Evolutionary conservation across 2,329 filamentous ascomycete genomes (phyloP).

Genomic region (Trichoderma cornu-damae): DNA sequence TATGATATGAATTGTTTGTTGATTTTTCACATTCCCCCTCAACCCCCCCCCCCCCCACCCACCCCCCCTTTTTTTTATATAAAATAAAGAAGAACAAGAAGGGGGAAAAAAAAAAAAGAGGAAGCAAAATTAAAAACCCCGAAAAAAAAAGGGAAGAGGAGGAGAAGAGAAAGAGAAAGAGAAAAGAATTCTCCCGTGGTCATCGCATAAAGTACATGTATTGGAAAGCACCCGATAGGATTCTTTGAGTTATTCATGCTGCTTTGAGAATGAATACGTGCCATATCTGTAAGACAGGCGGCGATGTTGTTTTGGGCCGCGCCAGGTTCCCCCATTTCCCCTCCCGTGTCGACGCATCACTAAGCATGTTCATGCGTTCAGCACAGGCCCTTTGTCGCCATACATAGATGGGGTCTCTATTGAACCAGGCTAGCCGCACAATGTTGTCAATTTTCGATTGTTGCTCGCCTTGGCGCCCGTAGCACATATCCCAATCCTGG

Average conservation of each 20-base stretch:
- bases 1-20: slow-evolving; percentile 1
- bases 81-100: not conserved
- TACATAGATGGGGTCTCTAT: slow-evolving; percentile 11
- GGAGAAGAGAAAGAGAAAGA: not conserved
- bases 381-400: slow-evolving; percentile 1
- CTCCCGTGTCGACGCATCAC: not conserved
- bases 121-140: no score
- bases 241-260: not conserved
- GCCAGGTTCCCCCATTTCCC: not conserved
- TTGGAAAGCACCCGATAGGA: not conserved
- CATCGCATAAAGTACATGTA: not conserved
- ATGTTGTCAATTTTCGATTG: not conserved
- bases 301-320: not conserved
- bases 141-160: no score
- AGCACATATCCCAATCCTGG: slow-evolving; percentile 59
- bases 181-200: not conserved
- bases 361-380: not conserved
- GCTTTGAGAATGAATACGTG: not conserved
- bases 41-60: no score
- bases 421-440: not conserved
- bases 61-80: no score
- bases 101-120: no score
- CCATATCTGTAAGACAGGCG: no score
- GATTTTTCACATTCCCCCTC: not conserved
- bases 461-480: not conserved